Conservation (phyloP, 75 land plant genomes). For the Pinus albicaulis region DNA sequence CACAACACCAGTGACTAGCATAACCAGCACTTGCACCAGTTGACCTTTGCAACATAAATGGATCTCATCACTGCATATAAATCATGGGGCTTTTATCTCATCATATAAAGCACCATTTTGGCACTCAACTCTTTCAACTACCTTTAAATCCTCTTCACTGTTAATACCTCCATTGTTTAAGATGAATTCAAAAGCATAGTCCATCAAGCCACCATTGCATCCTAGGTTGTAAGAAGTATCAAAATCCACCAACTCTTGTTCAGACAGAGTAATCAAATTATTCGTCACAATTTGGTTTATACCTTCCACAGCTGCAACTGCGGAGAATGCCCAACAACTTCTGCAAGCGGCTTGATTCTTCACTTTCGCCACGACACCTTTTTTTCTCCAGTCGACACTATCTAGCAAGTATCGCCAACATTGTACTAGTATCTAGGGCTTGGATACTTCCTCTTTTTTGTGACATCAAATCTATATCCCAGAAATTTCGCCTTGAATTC, state of each 20-base stretch:
- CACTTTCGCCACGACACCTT: conserved; percentile 11
- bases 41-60: too few relatives aligned
- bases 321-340: conserved; percentile 7
- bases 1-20: too few relatives aligned
- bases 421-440: background rate
- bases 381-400: conserved; percentile 49
- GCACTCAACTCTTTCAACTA: too few relatives aligned
- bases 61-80: too few relatives aligned
- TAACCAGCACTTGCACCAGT: too few relatives aligned
- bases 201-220: conserved; percentile 64
- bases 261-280: conserved; percentile 36
- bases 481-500: conserved; percentile 52
- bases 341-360: too few relatives aligned
- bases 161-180: background rate
- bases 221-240: conserved; percentile 36
- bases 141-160: too few relatives aligned
- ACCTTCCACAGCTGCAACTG: conserved; percentile 51
- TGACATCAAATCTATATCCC: conserved; percentile 18
- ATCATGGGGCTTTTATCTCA: too few relatives aligned
- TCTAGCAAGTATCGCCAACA: background rate
- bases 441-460: background rate
- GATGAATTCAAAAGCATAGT: conserved; percentile 46
- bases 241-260: conserved; percentile 60
- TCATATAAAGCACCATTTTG: too few relatives aligned
- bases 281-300: conserved; percentile 47